Percentiles rank a stretch among this genome's conserved stretches.
These are phyloP conservation scores for Cutaneotrichosporon arboriforme DNA, from an alignment of 1,284 basidiomycete genomes.

Conservation along the genomic window DNA sequence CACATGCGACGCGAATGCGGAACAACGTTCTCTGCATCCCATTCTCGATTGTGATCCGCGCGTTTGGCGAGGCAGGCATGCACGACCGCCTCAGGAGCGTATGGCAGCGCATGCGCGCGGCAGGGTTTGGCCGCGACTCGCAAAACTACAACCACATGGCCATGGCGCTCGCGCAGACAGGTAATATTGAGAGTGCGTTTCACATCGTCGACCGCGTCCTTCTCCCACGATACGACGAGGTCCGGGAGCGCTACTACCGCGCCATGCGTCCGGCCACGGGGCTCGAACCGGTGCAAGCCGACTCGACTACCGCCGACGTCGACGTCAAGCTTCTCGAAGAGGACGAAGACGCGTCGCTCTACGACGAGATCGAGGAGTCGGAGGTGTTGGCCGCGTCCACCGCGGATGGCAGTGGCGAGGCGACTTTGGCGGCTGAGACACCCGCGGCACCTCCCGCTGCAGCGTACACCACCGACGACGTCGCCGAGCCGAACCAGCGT, in stretches of 20 bases:
- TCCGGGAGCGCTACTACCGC: conserved; percentile 19
- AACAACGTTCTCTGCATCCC: conserved; percentile 67
- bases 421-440: not conserved
- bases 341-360: conserved; percentile 3
- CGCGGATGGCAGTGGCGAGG: not conserved
- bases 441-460: not conserved
- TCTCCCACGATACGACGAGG: conserved; percentile 55
- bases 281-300: conserved; percentile 51
- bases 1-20: conserved; percentile 3
- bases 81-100: conserved; percentile 61
- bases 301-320: conserved; percentile 5
- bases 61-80: conserved; percentile 61
- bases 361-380: not conserved
- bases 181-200: conserved; percentile 74
- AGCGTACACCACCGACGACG: conserved; percentile 2
- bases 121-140: conserved; percentile 79
- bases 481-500: conserved; percentile 16
- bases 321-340: not conserved
- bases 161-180: conserved; percentile 69
- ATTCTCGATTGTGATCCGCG: conserved; percentile 77
- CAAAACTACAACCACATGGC: conserved; percentile 90
- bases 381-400: not conserved
- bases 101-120: conserved; percentile 62
- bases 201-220: conserved; percentile 75
- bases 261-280: conserved; percentile 17